A percentile compares a stretch with the other conserved stretches of the same genome.
phyloP scores from a whole-genome alignment of 1,284 basidiomycete genomes.

The Mycena citricolor region DNA sequence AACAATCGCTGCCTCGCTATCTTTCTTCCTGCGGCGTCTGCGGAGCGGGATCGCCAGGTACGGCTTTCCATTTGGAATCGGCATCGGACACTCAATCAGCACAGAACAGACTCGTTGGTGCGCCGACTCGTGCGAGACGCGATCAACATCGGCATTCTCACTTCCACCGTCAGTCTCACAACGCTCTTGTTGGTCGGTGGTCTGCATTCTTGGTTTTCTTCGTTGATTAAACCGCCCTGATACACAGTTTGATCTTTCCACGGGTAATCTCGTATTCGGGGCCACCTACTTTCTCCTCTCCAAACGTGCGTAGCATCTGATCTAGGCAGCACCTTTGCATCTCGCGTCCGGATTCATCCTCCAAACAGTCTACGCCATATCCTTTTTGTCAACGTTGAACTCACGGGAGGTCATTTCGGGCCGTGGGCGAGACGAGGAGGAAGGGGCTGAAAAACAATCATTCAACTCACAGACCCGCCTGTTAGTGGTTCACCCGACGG shows the following conservation, averaged over 20 bases:
- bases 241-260: constrained; percentile 29
- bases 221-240: background rate
- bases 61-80: constrained; percentile 29
- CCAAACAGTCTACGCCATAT: constrained; percentile 31
- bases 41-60: constrained; percentile 39
- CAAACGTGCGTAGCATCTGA: constrained; percentile 26
- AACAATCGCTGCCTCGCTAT: constrained; percentile 40
- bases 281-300: constrained; percentile 31
- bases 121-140: constrained; percentile 46
- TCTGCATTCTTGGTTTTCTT: constrained; percentile 3
- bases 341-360: background rate
- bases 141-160: constrained; percentile 61
- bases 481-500: too few species aligned
- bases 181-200: constrained; percentile 54
- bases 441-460: too few species aligned
- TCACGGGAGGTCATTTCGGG: constrained; percentile 42
- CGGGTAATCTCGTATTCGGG: constrained; percentile 30
- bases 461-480: too few species aligned
- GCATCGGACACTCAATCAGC: background rate
- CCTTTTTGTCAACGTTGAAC: constrained; percentile 33
- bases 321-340: background rate
- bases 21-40: constrained; percentile 40
- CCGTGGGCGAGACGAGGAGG: constrained; percentile 38
- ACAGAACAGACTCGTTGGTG: constrained; percentile 61
- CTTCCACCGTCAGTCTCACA: constrained; percentile 59